These are phyloP conservation scores for Lactarius vividus DNA, from an alignment of 768 basidiomycete species.

Conservation along the genomic window DNA sequence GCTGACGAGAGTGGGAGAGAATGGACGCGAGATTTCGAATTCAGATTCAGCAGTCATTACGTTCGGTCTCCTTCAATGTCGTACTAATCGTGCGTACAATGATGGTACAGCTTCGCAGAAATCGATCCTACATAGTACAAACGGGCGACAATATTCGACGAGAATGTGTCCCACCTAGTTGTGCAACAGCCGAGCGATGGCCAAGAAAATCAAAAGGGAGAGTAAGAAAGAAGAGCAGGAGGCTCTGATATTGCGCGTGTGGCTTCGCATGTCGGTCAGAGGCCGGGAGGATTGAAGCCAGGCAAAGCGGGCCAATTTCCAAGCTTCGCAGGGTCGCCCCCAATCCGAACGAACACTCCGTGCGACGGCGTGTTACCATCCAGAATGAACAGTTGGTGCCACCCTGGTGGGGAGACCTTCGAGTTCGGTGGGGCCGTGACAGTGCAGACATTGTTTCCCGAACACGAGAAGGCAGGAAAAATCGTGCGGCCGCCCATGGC, in stretches of 20 bases:
- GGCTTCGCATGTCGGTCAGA: slow-evolving; percentile 33
- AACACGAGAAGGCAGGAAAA: slow-evolving; percentile 69
- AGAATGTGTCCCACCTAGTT: not conserved
- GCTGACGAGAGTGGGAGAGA: too few species aligned
- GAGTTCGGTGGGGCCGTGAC: slow-evolving; percentile 76
- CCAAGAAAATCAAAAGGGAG: too few species aligned
- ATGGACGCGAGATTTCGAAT: too few species aligned
- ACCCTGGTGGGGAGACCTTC: slow-evolving; percentile 66
- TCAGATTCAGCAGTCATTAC: too few species aligned
- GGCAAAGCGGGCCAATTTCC: slow-evolving; percentile 74
- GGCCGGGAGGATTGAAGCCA: slow-evolving; percentile 66
- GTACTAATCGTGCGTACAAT: too few species aligned
- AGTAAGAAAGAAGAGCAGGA: not conserved
- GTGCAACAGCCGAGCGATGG: not conserved
- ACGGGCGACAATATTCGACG: not conserved
- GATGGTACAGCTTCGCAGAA: too few species aligned
- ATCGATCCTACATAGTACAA: too few species aligned
- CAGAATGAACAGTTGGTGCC: slow-evolving; percentile 73
- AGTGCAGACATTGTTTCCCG: slow-evolving; percentile 62
- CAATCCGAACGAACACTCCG: slow-evolving; percentile 73
- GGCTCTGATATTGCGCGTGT: not conserved
- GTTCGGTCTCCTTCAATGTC: too few species aligned
- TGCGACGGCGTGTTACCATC: slow-evolving; percentile 78
- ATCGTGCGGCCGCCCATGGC: slow-evolving; percentile 68
- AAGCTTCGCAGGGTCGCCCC: slow-evolving; percentile 70